Evolutionary conservation across 2,329 filamentous ascomycete species (phyloP).

Genomic region (Massarina eburnea): DNA sequence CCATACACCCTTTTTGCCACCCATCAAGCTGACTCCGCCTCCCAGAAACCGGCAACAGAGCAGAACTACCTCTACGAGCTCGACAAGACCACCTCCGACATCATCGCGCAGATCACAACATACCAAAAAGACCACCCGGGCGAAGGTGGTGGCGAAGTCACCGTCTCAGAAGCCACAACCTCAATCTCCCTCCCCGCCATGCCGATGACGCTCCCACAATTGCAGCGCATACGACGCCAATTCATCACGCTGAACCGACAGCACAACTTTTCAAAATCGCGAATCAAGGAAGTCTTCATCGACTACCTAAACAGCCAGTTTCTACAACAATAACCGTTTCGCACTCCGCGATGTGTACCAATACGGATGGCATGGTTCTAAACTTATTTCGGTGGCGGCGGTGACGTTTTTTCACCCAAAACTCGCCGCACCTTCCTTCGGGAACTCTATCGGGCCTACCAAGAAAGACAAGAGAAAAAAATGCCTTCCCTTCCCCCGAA

Average conservation of each 20-base stretch:
- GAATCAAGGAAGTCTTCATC: constrained; percentile 43
- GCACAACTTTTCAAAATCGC: constrained; percentile 51
- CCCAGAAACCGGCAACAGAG: constrained; percentile 59
- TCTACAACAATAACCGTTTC: constrained; percentile 6
- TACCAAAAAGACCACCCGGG: constrained; percentile 66
- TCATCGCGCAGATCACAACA: constrained; percentile 69
- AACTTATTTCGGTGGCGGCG: neutral
- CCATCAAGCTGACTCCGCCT: constrained; percentile 3
- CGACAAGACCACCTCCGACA: constrained; percentile 75
- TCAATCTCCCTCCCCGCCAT: constrained; percentile 66
- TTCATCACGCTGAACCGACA: constrained; percentile 76
- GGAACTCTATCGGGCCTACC: neutral
- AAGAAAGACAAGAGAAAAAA: neutral
- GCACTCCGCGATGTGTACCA: too few species aligned
- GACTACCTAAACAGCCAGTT: constrained; percentile 44
- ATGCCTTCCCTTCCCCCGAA: neutral
- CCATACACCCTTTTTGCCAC: neutral
- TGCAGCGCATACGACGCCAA: constrained; percentile 76
- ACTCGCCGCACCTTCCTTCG: neutral
- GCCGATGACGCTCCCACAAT: constrained; percentile 69
- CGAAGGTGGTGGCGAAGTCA: constrained; percentile 63
- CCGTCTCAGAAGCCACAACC: constrained; percentile 56
- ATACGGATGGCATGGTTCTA: neutral
- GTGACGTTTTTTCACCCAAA: too few species aligned
- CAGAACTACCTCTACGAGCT: constrained; percentile 78